phyloP scores from a whole-genome alignment of 768 basidiomycete species.

The Paxillus rubicundulus region DNA sequence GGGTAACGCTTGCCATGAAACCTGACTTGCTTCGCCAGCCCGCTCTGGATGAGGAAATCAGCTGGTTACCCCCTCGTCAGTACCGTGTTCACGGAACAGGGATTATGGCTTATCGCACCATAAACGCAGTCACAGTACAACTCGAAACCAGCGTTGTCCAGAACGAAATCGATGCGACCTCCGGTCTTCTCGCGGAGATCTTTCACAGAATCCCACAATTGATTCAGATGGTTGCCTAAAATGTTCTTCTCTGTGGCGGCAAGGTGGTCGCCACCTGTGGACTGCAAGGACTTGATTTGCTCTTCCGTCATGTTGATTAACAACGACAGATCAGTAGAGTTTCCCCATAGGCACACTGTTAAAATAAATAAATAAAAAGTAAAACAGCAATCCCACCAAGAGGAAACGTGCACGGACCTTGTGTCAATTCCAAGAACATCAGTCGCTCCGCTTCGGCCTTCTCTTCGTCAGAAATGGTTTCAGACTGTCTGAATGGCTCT shows the following conservation, averaged over 20 bases:
- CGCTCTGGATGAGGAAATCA: constrained; percentile 91
- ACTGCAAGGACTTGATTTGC: constrained; percentile 94
- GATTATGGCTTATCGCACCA: constrained; percentile 42
- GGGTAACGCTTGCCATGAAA: constrained; percentile 97
- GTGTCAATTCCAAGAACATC: constrained; percentile 91
- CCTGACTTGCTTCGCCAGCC: constrained; percentile 76
- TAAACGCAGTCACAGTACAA: constrained; percentile 86
- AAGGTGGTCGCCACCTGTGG: constrained; percentile 92
- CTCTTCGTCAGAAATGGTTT: constrained; percentile 49
- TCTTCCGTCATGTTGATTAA: constrained; percentile 98
- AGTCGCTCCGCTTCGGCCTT: constrained; percentile 69
- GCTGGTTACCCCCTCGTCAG: constrained; percentile 44
- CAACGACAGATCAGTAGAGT: constrained; percentile 92
- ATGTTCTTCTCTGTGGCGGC: constrained; percentile 97
- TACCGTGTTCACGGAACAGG: background rate
- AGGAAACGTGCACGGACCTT: constrained; percentile 49
- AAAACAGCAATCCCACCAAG: background rate
- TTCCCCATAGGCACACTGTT: constrained; percentile 94
- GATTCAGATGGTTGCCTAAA: constrained; percentile 75
- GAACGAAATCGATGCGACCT: constrained; percentile 75
- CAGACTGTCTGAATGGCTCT: constrained; percentile 69
- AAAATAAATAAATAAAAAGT: background rate
- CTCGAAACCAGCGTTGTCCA: constrained; percentile 85
- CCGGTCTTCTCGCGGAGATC: constrained; percentile 66
- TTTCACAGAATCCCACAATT: constrained; percentile 74